Base-by-base conservation (phyloP, 2,329 filamentous ascomycete genomes). In the Gaeumannomyces tritici region DNA sequence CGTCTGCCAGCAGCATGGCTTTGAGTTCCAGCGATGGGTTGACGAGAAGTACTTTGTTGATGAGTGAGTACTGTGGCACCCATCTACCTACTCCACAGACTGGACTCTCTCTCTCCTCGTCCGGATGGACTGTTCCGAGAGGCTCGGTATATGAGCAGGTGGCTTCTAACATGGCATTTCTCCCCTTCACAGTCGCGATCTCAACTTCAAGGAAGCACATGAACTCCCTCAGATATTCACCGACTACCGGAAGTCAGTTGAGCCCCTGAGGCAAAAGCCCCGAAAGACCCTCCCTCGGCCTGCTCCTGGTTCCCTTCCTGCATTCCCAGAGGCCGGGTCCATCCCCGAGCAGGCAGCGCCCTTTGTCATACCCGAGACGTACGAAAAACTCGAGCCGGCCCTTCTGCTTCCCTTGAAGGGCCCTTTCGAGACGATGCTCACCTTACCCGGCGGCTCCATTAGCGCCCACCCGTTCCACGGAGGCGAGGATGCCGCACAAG, bases 31-130 rank as follows among this genome's bases (percentile, higher is more conserved):
- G 70, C 63, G 86, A 1, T 92, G 86, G 84, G 73, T 74, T 0
- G 89, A 93, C 67, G 89, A 92, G 72, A 93, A 93, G 71, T 93
- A 90, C 67, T 87, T 87, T 64, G 79, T 93, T 60, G 87, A 93
- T 68, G 89, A 93, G 90, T 93, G 76, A 74, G 88, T 82, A 28
- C 18, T 4, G 58, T 1, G 6, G 1, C 21, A 2, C 26, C 12
- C n/a, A 29, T 7, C 27, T 18, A 29, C 13, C 24, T 33, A 8
- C 31, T 8, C 31, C 31, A 12, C 31, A 6, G 31, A 12, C 24
- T n/a, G n/a, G n/a, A n/a, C n/a, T n/a, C n/a, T n/a, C n/a, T n/a
- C n/a, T 27, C 33, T 51, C 42, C 59, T 4, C 24, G 3, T 33
- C 56, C 27, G 13, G 21, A 11, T 4, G 29, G 11, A 7, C 31